Conservation (phyloP, 192 early-diverging fungal species). For the Irineochytrium annulatum region DNA sequence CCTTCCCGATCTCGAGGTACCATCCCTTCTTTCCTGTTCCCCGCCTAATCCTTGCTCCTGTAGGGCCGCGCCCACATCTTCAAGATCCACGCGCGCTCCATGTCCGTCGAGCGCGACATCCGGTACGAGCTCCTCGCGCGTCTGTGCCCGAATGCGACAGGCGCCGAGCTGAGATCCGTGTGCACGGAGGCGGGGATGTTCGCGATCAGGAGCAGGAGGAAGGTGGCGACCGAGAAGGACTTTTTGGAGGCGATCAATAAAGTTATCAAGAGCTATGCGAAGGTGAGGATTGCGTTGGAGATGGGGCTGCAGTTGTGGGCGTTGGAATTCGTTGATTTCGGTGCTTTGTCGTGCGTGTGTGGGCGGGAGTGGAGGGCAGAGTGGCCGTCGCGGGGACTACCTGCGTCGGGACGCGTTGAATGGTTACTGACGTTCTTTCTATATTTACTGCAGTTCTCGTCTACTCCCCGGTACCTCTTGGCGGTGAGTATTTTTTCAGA, state of each 20-base stretch:
- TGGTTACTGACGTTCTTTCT: neutral
- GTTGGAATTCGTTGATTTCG: too few relatives aligned
- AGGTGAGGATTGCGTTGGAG: conserved; percentile 26
- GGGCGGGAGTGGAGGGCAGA: too few relatives aligned
- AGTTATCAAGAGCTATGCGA: conserved; percentile 98
- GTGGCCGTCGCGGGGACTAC: too few relatives aligned
- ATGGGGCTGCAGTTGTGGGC: neutral
- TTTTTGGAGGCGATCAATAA: conserved; percentile 99
- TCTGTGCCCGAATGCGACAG: conserved; percentile 97
- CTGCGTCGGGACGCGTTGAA: too few relatives aligned
- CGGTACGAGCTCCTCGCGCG: conserved; percentile 98
- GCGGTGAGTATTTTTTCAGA: conserved; percentile 31
- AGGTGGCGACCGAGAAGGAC: conserved; percentile 99
- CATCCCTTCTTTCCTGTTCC: neutral
- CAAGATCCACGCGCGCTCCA: conserved; percentile 98
- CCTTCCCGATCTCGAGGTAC: conserved; percentile 85
- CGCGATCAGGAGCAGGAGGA: conserved; percentile 95
- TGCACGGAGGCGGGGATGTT: conserved; percentile 99
- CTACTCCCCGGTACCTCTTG: conserved; percentile 83
- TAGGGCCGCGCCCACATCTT: conserved; percentile 96
- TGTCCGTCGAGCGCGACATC: conserved; percentile 99
- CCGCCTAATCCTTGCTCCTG: conserved; percentile 9
- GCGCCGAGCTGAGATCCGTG: conserved; percentile 95
- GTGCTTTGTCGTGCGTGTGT: too few relatives aligned
- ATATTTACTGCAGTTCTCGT: conserved; percentile 67